These are phyloP conservation scores for Bombardia bombarda DNA, from an alignment of 495 filamentous ascomycete genomes.

Conservation along the genomic window DNA sequence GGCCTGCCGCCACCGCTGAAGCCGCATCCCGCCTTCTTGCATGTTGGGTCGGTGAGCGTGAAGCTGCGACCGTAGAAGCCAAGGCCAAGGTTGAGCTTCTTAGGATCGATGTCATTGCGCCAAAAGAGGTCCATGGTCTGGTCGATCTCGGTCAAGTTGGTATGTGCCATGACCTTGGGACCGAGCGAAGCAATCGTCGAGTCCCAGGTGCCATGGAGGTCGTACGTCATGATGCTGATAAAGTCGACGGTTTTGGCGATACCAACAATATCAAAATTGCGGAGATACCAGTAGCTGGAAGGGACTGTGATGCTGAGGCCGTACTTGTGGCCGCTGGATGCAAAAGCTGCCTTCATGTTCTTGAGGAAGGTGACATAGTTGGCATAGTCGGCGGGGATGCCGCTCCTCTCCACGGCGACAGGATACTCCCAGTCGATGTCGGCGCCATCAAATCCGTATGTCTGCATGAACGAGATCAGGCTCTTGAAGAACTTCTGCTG, in stretches of 20 bases:
- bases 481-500: constrained; percentile 15
- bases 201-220: constrained; percentile 30
- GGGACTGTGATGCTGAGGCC: constrained; percentile 35
- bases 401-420: constrained; percentile 26
- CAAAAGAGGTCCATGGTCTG: constrained; percentile 40
- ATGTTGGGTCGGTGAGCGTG: constrained; percentile 6
- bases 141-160: constrained; percentile 49
- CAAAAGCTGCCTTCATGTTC: neutral
- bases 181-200: constrained; percentile 15
- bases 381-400: constrained; percentile 23
- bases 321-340: neutral
- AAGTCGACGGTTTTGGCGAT: constrained; percentile 37
- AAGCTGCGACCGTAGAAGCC: constrained; percentile 45
- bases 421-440: constrained; percentile 52
- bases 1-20: constrained; percentile 11
- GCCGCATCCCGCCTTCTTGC: constrained; percentile 17
- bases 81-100: constrained; percentile 36
- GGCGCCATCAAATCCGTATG: constrained; percentile 29
- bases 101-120: constrained; percentile 38
- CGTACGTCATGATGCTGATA: constrained; percentile 51
- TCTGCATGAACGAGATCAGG: constrained; percentile 5
- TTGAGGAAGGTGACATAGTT: constrained; percentile 28
- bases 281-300: constrained; percentile 48
- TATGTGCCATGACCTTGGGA: constrained; percentile 33
- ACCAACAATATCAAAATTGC: constrained; percentile 38